Evolutionary conservation across 768 basidiomycete genomes (phyloP), one percentile per base, ranked within the genome.

Genomic region (Collybiopsis luxurians): DNA sequence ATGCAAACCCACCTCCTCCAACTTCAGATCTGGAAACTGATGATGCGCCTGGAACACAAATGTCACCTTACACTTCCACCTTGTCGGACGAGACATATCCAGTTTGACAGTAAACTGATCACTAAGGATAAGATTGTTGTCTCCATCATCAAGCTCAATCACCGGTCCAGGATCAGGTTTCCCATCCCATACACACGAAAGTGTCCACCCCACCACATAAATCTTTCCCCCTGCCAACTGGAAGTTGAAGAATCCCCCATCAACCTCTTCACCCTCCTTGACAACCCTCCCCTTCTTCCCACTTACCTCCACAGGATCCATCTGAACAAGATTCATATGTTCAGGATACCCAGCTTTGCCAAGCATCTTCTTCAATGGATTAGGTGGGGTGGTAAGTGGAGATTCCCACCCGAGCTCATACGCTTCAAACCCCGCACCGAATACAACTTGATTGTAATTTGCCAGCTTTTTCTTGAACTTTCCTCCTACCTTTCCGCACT

Each of bases 131-230:
- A 49, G 46, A 56, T 64, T 60, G 21, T 54, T 34, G 4, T 36
- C 53, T 6, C 34, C 50, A 55, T 60, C 54, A 10, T 60, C 55
- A 3, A 64, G 61, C 26, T 62, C 51, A 39, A 62, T 59, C 17
- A 55, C 51, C 7, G 63, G 63, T n/a, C 50, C 50, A 39, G 50
- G 50, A 23, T 48, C 51, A 1, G 55, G 17, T 21, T 52, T 56
- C n/a, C 55, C 61, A 7, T 60, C 60, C 63, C 63, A 64, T 15
- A 60, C 55, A 27, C 63, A 64, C 21, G 59, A 62, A 2, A 64
- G 3, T 40, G 54, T 53, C 63, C 63, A 64, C 3, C 63, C 63
- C 19, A 64, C 46, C n/a, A 64, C 53, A 34, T 56, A 60, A 2
- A 62, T 53, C 12, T 57, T 61, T 31, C 51, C 40, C 43, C 59